These are phyloP conservation scores for Gracilaria gracilis DNA, from an alignment of 23 red algal genomes.

Conservation along the genomic window DNA sequence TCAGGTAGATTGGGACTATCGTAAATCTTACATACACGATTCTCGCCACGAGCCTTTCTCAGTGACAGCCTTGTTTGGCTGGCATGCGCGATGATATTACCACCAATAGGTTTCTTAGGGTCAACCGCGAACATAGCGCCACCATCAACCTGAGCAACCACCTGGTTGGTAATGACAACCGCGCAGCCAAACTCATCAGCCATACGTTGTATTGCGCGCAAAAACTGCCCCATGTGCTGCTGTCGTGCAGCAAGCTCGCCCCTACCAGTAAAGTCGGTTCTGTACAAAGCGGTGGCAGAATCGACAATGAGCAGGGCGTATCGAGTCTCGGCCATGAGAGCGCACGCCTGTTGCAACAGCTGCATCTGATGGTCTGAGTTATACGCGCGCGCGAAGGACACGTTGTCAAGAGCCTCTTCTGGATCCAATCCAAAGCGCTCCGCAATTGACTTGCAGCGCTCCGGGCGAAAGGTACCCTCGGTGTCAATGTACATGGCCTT, in stretches of 20 bases:
- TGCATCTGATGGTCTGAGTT: conserved; percentile 98
- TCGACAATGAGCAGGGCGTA: conserved; percentile 97
- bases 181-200: conserved; percentile 99
- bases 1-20: conserved; percentile 95
- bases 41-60: conserved; percentile 92
- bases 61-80: conserved; percentile 93
- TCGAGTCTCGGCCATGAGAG: conserved; percentile 91
- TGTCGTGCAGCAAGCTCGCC: conserved; percentile 97
- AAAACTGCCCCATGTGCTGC: conserved; percentile 97
- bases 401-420: conserved; percentile 95
- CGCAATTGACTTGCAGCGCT: conserved; percentile 88
- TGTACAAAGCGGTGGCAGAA: conserved; percentile 95
- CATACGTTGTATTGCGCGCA: conserved; percentile 91
- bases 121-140: conserved; percentile 98
- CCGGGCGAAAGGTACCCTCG: conserved; percentile 98
- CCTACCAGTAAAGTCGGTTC: conserved; percentile 94
- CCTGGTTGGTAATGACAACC: conserved; percentile 98
- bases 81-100: conserved; percentile 99
- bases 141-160: conserved; percentile 97
- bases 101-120: conserved; percentile 96
- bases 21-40: conserved; percentile 97
- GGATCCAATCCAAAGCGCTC: conserved; percentile 90
- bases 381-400: conserved; percentile 92
- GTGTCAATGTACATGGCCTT: conserved; percentile 98
- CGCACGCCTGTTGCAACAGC: conserved; percentile 88